Evolutionary conservation across 202 grass and related monocot genomes (phyloP).

Genomic region (Cymbopogon flexuosus): DNA sequence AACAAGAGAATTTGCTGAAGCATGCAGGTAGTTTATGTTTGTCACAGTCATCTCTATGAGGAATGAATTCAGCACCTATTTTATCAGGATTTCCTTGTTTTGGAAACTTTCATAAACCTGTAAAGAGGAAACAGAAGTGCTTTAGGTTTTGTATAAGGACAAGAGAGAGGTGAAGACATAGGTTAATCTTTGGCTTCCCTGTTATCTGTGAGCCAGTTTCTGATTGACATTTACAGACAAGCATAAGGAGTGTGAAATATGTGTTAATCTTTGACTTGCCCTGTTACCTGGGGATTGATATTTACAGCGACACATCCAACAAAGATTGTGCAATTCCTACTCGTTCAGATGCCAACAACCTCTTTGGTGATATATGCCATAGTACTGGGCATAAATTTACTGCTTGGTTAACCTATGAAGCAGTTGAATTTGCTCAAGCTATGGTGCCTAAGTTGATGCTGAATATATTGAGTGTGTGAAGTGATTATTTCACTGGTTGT

Average conservation of each 20-base stretch:
- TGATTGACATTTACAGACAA: neutral
- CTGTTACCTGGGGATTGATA: neutral
- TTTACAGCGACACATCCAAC: neutral
- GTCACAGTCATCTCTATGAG: neutral
- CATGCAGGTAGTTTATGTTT: neutral
- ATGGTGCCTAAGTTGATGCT: neutral
- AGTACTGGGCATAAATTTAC: neutral
- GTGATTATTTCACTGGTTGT: neutral
- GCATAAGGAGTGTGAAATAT: neutral
- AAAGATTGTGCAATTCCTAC: neutral
- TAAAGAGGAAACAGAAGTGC: neutral
- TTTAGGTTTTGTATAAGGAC: neutral
- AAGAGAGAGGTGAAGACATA: neutral
- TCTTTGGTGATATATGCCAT: neutral
- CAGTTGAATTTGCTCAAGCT: neutral
- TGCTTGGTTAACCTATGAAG: neutral
- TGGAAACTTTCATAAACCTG: neutral
- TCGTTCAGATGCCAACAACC: neutral
- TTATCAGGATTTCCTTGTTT: neutral
- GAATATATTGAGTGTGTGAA: neutral
- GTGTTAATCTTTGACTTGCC: neutral
- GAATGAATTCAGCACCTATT: neutral
- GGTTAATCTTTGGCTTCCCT: neutral
- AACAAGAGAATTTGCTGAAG: slow-evolving; percentile 38
- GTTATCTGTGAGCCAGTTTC: neutral